Percentiles rank a stretch among this genome's conserved stretches.
These are phyloP conservation scores for Phlebiopsis gigantea DNA, from an alignment of 768 basidiomycete species.

Conservation along the genomic window DNA sequence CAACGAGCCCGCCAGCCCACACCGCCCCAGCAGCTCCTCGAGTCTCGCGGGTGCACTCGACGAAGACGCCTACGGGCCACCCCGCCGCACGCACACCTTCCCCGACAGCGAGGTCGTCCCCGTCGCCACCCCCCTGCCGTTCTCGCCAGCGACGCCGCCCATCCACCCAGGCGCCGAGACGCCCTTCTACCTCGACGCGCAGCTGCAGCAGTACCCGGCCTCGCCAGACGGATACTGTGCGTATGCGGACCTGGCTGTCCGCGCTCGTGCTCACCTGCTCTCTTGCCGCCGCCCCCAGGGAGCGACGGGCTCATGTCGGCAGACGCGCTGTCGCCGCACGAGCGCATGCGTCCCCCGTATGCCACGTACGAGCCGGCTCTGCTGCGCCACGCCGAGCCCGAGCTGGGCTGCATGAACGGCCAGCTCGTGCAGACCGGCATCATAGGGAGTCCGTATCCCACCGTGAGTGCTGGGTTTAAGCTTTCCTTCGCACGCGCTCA, in stretches of 20 bases:
- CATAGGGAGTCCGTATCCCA: neutral
- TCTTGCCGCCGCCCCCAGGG: neutral
- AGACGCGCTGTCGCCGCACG: neutral
- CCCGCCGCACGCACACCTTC: neutral
- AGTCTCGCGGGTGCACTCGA: conserved; percentile 1
- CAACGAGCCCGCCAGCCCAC: neutral
- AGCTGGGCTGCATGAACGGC: conserved; percentile 1
- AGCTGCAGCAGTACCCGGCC: neutral
- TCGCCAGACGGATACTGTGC: neutral
- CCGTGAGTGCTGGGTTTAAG: neutral
- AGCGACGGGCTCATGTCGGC: neutral
- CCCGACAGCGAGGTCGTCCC: neutral
- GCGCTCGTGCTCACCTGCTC: neutral
- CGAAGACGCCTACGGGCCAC: neutral
- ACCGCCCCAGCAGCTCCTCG: neutral
- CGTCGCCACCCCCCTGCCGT: neutral
- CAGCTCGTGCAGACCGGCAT: neutral
- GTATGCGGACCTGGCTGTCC: neutral
- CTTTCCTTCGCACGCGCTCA: neutral
- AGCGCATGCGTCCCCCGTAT: neutral
- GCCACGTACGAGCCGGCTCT: neutral
- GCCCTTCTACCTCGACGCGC: neutral
- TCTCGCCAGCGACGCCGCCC: neutral
- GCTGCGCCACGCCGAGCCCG: neutral
- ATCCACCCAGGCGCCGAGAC: neutral